Base-by-base conservation (phyloP, 2,329 filamentous ascomycete genomes). In the Beauveria bassiana region DNA sequence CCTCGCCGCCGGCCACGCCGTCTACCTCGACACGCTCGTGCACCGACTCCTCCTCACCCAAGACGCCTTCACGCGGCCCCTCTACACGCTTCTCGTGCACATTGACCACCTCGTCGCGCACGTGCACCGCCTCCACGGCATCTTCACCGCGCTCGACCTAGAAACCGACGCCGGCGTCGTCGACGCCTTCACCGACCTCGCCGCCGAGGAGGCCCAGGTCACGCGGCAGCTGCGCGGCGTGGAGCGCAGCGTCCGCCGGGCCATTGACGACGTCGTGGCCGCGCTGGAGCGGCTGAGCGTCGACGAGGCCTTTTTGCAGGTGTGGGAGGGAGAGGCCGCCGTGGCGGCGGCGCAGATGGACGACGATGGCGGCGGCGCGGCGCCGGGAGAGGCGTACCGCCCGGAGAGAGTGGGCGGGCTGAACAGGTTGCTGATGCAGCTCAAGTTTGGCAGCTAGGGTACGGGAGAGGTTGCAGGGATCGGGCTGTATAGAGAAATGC, bases 391-490 rank as follows among this genome's bases (percentile, higher is more conserved):
- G 59, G 69, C 66, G 64, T 96, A 90, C 71, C 80, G 87, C 34
- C 88, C 91, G 1, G 81, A 85, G 64, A 86, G 88, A 63, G 84
- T 91, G 3, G 90, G 90, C 0, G 90, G 91, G 1, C 85, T 97
- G 51, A 91, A 96, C 75, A 81, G 90, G 62, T 74, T 97, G 70
- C 74, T 97, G 70, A 96, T 96, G 91, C 96, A 96, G 78, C 77
- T 97, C 68, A 92, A 96, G 69, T 85, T 86, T 72, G 83, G 83
- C 40, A 63, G 66, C 58, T 68, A 68, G 68, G 68, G n/a, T 65
- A 8, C 3, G 24, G 31, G 42, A 38, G 26, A 12, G 26, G 8
- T 5, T 24, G 6, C 9, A 47, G 28, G 24, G 10, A 5, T 6
- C 5, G 28, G 40, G 5, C 5, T 6, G 31, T 28, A 22, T 6